phyloP scores from a whole-genome alignment of 2,329 filamentous ascomycete genomes.

The Sclerotinia spermophila region DNA sequence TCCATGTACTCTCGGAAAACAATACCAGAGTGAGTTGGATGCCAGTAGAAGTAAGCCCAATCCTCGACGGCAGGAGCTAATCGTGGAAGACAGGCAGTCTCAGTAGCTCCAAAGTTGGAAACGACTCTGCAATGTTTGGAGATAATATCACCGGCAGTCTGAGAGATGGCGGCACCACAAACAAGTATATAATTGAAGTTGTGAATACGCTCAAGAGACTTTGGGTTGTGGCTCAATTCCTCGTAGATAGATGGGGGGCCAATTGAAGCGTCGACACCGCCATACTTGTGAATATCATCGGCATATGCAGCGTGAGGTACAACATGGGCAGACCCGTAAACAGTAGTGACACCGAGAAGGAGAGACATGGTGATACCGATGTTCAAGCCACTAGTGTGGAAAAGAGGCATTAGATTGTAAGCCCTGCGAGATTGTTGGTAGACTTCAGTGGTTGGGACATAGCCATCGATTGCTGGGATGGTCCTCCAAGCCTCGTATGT shows the following conservation, averaged over 20 bases:
- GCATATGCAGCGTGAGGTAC: slow-evolving; percentile 28
- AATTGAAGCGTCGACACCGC: slow-evolving; percentile 28
- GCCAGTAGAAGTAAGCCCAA: slow-evolving; percentile 32
- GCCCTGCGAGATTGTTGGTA: slow-evolving; percentile 23
- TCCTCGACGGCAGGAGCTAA: slow-evolving; percentile 24
- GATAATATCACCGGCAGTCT: slow-evolving; percentile 22
- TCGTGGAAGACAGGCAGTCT: slow-evolving; percentile 24
- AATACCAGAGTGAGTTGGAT: slow-evolving; percentile 23
- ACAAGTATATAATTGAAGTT: slow-evolving; percentile 26
- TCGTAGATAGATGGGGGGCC: slow-evolving; percentile 27
- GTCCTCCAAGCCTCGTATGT: slow-evolving; percentile 30
- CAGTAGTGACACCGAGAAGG: slow-evolving; percentile 28
- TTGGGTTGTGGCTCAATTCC: slow-evolving; percentile 25
- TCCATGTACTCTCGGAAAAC: slow-evolving; percentile 20
- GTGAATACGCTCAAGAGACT: slow-evolving; percentile 26
- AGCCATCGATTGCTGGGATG: slow-evolving; percentile 26
- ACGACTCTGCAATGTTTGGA: slow-evolving; percentile 25
- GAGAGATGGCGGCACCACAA: slow-evolving; percentile 28
- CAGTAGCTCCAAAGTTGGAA: slow-evolving; percentile 27
- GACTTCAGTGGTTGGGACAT: slow-evolving; percentile 78
- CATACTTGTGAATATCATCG: slow-evolving; percentile 30
- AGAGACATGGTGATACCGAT: slow-evolving; percentile 26
- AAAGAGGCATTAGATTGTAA: slow-evolving; percentile 28
- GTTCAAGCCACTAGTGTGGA: slow-evolving; percentile 29
- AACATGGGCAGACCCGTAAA: slow-evolving; percentile 27